Percentiles rank a stretch among this genome's conserved stretches.
These are phyloP conservation scores for Mycena chlorophos DNA, from an alignment of 768 basidiomycete species.

Conservation along the genomic window DNA sequence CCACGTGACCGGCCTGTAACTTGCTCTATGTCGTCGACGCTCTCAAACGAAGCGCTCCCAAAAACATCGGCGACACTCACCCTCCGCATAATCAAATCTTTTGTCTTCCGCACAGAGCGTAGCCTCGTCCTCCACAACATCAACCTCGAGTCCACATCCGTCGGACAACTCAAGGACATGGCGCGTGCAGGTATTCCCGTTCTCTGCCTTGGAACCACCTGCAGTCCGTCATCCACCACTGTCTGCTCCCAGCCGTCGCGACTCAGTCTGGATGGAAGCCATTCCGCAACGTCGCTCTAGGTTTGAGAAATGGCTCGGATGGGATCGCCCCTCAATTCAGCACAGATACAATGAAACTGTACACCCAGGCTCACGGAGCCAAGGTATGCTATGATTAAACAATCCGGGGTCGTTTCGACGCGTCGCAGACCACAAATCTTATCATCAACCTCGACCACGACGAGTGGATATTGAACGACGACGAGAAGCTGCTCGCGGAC, in stretches of 20 bases:
- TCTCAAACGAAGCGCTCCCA: constrained; percentile 62
- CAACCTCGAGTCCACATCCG: constrained; percentile 78
- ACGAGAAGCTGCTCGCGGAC: constrained; percentile 60
- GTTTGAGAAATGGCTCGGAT: constrained; percentile 36
- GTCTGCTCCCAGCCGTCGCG: constrained; percentile 56
- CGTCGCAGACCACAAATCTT: constrained; percentile 82
- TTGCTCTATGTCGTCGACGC: constrained; percentile 1
- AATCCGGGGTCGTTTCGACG: neutral
- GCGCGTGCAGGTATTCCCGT: constrained; percentile 58
- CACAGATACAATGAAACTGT: constrained; percentile 90
- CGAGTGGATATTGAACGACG: constrained; percentile 84
- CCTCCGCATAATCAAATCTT: constrained; percentile 91
- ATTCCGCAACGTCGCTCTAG: constrained; percentile 70
- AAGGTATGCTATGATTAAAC: constrained; percentile 57
- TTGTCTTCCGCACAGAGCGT: constrained; percentile 87
- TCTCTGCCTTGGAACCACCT: constrained; percentile 5
- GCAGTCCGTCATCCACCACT: constrained; percentile 8
- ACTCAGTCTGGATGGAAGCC: constrained; percentile 85
- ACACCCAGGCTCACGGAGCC: constrained; percentile 90
- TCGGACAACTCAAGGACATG: constrained; percentile 73
- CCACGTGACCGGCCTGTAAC: neutral
- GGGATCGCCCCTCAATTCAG: neutral
- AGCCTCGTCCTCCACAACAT: constrained; percentile 81
- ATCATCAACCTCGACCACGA: constrained; percentile 98
- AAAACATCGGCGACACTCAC: constrained; percentile 82